Percentiles rank a stretch among this genome's conserved stretches.
Conservation (phyloP, 2,329 filamentous ascomycete species). For the Phialophora verrucosa region DNA sequence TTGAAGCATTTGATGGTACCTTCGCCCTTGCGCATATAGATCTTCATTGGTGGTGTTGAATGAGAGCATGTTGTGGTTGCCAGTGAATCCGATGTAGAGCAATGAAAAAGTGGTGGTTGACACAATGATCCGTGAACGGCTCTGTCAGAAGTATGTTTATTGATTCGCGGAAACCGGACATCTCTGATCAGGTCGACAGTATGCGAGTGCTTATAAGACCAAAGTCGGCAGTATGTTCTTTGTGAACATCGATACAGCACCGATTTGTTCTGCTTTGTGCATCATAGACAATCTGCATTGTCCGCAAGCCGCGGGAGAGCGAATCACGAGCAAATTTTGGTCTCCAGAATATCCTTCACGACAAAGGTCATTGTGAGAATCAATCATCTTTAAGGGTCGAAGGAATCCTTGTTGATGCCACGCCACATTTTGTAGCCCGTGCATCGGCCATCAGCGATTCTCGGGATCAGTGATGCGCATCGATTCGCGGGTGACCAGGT, state of each 20-base stretch:
- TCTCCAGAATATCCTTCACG: background rate
- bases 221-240: background rate
- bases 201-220: constrained; percentile 1
- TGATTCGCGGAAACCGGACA: background rate
- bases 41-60: background rate
- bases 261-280: constrained; percentile 4
- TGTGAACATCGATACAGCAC: background rate
- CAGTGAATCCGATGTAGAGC: background rate
- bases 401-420: background rate
- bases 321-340: background rate
- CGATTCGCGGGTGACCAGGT: background rate
- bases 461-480: background rate
- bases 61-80: background rate
- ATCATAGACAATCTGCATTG: constrained; percentile 2
- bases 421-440: background rate
- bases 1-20: background rate
- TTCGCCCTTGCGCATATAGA: background rate
- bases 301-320: background rate
- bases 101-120: background rate
- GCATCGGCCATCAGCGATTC: background rate
- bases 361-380: constrained; percentile 8
- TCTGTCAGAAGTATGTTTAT: background rate
- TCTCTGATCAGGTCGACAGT: background rate
- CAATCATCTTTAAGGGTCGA: constrained; percentile 2
- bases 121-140: background rate